Evolutionary conservation across 106 monocot genomes (phyloP), one percentile per base, ranked within the genome.

Genomic region (Dendrobium nobile): DNA sequence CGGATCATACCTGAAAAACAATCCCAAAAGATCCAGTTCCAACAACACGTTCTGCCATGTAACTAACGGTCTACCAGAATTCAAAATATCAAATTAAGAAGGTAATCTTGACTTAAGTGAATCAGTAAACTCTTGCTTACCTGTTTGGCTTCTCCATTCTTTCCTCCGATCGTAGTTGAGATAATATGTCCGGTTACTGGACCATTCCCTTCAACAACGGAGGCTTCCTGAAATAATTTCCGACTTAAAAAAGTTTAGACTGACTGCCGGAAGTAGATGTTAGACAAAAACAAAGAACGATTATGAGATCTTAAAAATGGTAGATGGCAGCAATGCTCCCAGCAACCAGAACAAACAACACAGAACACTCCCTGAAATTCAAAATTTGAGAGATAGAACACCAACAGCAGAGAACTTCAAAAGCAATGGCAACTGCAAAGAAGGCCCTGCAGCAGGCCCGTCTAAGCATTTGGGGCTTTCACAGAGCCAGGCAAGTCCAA

Each of bases 11-110:
- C 93, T 93, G 96, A 76, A 96, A 96, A 58, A 96, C 96, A 37
- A 96, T 91, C 27, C 96, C 96, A 75, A 96, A 96, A 41, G 96
- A 96, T 10, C 96, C 96, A 56, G 89, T 93, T 73, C 96, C 96
- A 19, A 96, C 96, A 65, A 96, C 93, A 42, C 93, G 91, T 78
- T 96, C 96, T 18, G 96, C 96, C 96, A 96, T 96, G 82, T 96
- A 96, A 64, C 96, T 96, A 55, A 96, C 93, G 0, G 88, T 91
- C 96, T 96, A 87, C 54, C 82, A 64, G 10, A 15, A 6, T 65
- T 20, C 31, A 59, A 43, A 56, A 31, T 58, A 41, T 44, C 54
- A 5, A 78, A 68, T 37, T 47, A 54, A 27, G 47, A 40, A n/a
- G 41, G 2, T n/a, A 48, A 22, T 40, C 4, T 74, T 81, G 54